Evolutionary conservation across 805 yeast species (phyloP).

Genomic region (Ogataea glucozyma): DNA sequence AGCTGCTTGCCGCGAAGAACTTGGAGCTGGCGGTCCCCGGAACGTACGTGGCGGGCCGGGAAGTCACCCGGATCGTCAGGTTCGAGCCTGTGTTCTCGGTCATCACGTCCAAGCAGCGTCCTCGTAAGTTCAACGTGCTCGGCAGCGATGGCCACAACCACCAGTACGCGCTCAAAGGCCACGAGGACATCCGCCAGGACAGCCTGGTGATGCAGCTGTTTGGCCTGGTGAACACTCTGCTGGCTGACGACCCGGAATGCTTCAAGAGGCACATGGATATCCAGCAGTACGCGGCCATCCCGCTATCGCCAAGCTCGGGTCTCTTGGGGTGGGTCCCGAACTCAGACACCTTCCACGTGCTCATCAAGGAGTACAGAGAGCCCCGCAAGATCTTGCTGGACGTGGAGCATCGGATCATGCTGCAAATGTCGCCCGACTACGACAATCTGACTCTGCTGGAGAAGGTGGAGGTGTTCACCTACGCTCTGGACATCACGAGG

Average conservation of each 20-base stretch:
- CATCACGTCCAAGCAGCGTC: slow-evolving; percentile 94
- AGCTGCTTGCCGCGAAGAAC: slow-evolving; percentile 72
- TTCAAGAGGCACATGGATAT: slow-evolving; percentile 94
- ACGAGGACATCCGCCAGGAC: slow-evolving; percentile 97
- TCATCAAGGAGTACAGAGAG: slow-evolving; percentile 90
- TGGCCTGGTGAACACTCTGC: slow-evolving; percentile 88
- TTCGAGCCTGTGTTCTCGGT: slow-evolving; percentile 86
- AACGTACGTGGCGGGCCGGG: slow-evolving; percentile 82
- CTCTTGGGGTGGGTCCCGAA: slow-evolving; percentile 96
- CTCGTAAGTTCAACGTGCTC: slow-evolving; percentile 73
- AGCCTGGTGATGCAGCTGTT: slow-evolving; percentile 96
- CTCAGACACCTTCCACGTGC: slow-evolving; percentile 92
- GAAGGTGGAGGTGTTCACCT: slow-evolving; percentile 94
- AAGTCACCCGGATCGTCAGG: slow-evolving; percentile 65
- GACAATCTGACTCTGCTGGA: slow-evolving; percentile 86
- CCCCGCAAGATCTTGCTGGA: slow-evolving; percentile 85
- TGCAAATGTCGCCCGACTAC: slow-evolving; percentile 97
- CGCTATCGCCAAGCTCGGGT: slow-evolving; percentile 96
- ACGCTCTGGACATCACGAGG: slow-evolving; percentile 90
- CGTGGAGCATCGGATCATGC: slow-evolving; percentile 92
- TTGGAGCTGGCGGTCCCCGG: slow-evolving; percentile 93
- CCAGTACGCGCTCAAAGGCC: slow-evolving; percentile 83
- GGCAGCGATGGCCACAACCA: slow-evolving; percentile 95
- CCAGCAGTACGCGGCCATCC: slow-evolving; percentile 90
- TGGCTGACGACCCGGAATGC: slow-evolving; percentile 90